These are phyloP conservation scores for Melanogaster broomeanus DNA, from an alignment of 768 basidiomycete genomes.

Conservation along the genomic window DNA sequence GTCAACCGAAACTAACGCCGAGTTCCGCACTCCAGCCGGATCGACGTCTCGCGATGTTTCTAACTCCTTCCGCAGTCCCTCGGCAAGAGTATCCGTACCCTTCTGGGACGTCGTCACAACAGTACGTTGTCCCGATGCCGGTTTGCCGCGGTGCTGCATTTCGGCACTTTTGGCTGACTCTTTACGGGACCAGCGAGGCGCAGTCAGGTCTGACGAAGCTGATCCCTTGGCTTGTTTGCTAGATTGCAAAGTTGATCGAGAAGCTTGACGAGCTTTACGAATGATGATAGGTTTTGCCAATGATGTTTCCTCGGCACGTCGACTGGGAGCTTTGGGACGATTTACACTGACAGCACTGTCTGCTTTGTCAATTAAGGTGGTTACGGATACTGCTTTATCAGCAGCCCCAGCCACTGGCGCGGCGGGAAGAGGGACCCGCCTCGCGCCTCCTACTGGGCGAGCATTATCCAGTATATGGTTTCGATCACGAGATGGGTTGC, in stretches of 20 bases:
- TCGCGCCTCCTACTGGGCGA: constrained; percentile 22
- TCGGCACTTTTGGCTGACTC: constrained; percentile 6
- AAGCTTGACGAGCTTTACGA: constrained; percentile 10
- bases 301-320: background rate
- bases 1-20: background rate
- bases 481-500: constrained; percentile 19
- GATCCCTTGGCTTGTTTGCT: constrained; percentile 9
- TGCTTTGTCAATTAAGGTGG: background rate
- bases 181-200: constrained; percentile 11
- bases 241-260: constrained; percentile 4
- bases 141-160: constrained; percentile 1
- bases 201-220: background rate
- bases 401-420: constrained; percentile 1
- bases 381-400: constrained; percentile 1
- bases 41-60: constrained; percentile 7
- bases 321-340: constrained; percentile 10
- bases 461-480: constrained; percentile 27
- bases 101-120: constrained; percentile 3
- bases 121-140: constrained; percentile 10
- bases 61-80: constrained; percentile 11
- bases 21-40: background rate
- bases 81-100: constrained; percentile 11
- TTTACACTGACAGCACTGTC: constrained; percentile 2
- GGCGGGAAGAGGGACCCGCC: constrained; percentile 33
- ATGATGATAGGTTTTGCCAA: constrained; percentile 2